Percentiles rank a stretch among this genome's conserved stretches.
Conservation (phyloP, 768 basidiomycete genomes). For the Amanita muscaria region DNA sequence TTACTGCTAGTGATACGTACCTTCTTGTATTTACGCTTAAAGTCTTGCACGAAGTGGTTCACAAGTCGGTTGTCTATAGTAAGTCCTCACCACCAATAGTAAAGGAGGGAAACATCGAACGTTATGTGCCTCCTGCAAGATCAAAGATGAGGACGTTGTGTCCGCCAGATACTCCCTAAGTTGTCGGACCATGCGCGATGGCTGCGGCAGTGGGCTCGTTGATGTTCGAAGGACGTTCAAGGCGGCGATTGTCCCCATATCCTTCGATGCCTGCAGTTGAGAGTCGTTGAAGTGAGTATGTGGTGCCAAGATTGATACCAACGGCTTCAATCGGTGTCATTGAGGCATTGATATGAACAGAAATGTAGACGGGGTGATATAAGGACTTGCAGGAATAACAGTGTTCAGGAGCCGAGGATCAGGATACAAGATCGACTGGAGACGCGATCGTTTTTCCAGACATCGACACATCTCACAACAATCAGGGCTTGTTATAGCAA, state of each 20-base stretch:
- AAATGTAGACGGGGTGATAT: constrained; percentile 95
- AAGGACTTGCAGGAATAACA: constrained; percentile 90
- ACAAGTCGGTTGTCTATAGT: constrained; percentile 96
- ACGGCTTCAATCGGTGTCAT: constrained; percentile 86
- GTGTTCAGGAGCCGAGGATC: no score
- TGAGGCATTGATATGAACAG: constrained; percentile 89
- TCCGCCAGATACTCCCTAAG: constrained; percentile 79
- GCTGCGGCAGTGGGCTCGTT: constrained; percentile 98
- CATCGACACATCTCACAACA: constrained; percentile 82
- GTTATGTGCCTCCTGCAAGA: constrained; percentile 97
- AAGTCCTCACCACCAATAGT: constrained; percentile 99
- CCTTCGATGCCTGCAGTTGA: constrained; percentile 97
- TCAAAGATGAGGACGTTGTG: constrained; percentile 97
- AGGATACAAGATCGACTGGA: no score
- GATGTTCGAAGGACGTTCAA: constrained; percentile 94
- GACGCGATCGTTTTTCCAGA: constrained; percentile 99
- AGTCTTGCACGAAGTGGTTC: constrained; percentile 93
- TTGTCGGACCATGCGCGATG: constrained; percentile 97
- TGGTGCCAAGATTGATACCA: constrained; percentile 92
- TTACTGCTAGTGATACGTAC: constrained; percentile 25
- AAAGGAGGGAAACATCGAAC: constrained; percentile 93
- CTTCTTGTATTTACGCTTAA: constrained; percentile 98
- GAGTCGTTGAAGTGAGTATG: constrained; percentile 99
- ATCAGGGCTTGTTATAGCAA: constrained; percentile 10
- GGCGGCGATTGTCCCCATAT: constrained; percentile 90